Percentiles rank a stretch among this genome's conserved stretches.
Conservation (phyloP, 2,329 filamentous ascomycete genomes). For the Stemphylium vesicarium region DNA sequence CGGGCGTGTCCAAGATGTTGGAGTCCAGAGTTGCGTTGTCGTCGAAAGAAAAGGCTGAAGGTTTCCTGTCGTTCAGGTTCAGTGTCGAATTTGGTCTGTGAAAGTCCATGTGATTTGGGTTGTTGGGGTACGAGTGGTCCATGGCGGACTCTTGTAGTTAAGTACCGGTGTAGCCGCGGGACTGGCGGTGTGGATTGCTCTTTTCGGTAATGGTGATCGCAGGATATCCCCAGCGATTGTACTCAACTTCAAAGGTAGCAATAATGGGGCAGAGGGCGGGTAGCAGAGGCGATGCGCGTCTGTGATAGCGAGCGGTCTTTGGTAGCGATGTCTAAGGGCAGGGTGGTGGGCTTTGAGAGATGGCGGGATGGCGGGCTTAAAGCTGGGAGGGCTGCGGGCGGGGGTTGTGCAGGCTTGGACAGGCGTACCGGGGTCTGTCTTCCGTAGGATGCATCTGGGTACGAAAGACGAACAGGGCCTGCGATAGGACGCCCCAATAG, state of each 20-base stretch:
- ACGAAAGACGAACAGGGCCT: constrained; percentile 24
- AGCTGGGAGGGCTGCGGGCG: constrained; percentile 19
- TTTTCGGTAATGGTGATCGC: constrained; percentile 41
- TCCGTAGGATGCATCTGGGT: constrained; percentile 34
- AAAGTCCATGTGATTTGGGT: constrained; percentile 46
- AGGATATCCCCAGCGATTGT: constrained; percentile 20
- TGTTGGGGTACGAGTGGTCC: constrained; percentile 39
- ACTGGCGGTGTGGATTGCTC: constrained; percentile 50
- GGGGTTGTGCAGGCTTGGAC: constrained; percentile 18
- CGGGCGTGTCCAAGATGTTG: constrained; percentile 48
- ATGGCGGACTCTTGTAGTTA: constrained; percentile 50
- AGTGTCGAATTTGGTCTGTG: constrained; percentile 47
- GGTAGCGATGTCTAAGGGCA: neutral
- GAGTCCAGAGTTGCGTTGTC: constrained; percentile 61
- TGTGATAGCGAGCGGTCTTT: constrained; percentile 9
- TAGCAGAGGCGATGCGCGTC: constrained; percentile 17
- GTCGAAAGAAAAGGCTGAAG: constrained; percentile 54
- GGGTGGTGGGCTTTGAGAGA: constrained; percentile 21
- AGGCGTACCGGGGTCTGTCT: constrained; percentile 5
- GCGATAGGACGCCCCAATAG: constrained; percentile 43
- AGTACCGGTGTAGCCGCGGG: constrained; percentile 49
- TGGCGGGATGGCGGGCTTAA: constrained; percentile 37
- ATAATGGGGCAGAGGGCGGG: constrained; percentile 9
- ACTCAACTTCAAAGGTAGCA: constrained; percentile 12
- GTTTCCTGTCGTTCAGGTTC: constrained; percentile 47